Conservation (phyloP, 306 rosid species). For the Vigna unguiculata region DNA sequence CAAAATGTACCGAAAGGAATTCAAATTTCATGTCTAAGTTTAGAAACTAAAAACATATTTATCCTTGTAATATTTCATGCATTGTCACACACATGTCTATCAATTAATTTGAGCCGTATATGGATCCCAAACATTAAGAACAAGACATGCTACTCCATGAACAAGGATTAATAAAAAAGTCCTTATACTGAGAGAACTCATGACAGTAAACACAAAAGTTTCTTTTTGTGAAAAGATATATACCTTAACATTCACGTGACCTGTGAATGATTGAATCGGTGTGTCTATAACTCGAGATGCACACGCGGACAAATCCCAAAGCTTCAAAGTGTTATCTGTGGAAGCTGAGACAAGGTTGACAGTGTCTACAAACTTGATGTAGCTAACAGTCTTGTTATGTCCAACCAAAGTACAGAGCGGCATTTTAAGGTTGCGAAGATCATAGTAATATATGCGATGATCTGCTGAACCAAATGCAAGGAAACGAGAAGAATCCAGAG, state of each 20-base stretch:
- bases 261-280: slow-evolving; percentile 80
- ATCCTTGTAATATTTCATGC: no score
- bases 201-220: not conserved
- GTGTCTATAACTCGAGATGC: slow-evolving; percentile 82
- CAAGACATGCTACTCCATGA: slow-evolving; percentile 1
- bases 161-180: not conserved
- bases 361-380: slow-evolving; percentile 79
- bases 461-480: slow-evolving; percentile 98
- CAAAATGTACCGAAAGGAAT: no score
- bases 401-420: slow-evolving; percentile 90
- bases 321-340: slow-evolving; percentile 92
- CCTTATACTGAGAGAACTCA: not conserved
- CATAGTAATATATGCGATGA: slow-evolving; percentile 88
- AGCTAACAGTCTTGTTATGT: slow-evolving; percentile 93
- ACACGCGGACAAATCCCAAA: slow-evolving; percentile 90
- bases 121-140: not conserved
- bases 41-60: no score
- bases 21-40: no score
- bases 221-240: slow-evolving; percentile 14
- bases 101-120: not conserved
- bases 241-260: slow-evolving; percentile 96
- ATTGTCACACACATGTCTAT: not conserved
- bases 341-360: slow-evolving; percentile 83
- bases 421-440: slow-evolving; percentile 73
- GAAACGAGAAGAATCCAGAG: slow-evolving; percentile 76